Conservation (phyloP, 1,139 yeast species). For the Saccharomycopsis phalli region DNA sequence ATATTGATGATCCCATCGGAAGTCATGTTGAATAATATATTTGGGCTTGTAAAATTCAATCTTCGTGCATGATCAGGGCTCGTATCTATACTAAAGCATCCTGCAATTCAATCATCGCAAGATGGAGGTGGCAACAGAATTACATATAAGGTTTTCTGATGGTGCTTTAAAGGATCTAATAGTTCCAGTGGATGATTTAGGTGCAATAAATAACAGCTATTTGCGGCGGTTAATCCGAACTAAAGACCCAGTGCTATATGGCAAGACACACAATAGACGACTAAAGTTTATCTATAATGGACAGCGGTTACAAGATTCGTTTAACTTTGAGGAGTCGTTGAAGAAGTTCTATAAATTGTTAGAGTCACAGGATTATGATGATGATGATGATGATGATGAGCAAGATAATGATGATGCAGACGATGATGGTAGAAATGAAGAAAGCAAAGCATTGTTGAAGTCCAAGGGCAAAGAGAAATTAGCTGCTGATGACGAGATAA, state of each 20-base stretch:
- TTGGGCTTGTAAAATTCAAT: not conserved
- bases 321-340: constrained; percentile 39
- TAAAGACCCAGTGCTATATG: constrained; percentile 24
- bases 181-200: constrained; percentile 31
- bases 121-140: constrained; percentile 5
- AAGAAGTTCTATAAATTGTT: constrained; percentile 14
- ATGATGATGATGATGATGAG: constrained; percentile 18
- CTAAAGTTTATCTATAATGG: constrained; percentile 71
- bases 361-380: constrained; percentile 8
- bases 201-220: constrained; percentile 33
- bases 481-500: constrained; percentile 18
- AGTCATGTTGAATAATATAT: not conserved
- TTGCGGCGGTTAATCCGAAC: constrained; percentile 38
- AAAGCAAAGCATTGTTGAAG: constrained; percentile 1
- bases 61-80: no score
- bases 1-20: constrained; percentile 13
- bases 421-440: constrained; percentile 18
- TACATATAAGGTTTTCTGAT: constrained; percentile 37
- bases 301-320: constrained; percentile 51
- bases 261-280: constrained; percentile 38
- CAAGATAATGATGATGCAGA: constrained; percentile 21
- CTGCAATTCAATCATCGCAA: not conserved
- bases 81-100: no score
- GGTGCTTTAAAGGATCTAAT: constrained; percentile 36
- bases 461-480: constrained; percentile 20